phyloP scores from a whole-genome alignment of 768 basidiomycete species.

The Boletus reticuloceps region DNA sequence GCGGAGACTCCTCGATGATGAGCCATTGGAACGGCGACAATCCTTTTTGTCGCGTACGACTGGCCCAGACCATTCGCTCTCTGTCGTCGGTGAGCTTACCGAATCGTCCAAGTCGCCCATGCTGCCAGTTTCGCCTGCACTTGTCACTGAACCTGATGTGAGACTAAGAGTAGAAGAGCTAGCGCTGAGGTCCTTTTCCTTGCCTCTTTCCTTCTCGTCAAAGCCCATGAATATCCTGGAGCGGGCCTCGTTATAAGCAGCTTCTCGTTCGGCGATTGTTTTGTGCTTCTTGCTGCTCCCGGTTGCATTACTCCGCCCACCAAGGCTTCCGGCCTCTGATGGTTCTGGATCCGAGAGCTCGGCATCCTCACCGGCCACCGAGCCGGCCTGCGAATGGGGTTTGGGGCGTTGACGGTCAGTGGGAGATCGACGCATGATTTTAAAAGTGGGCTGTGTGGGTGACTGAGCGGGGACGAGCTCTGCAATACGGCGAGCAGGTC shows the following conservation, averaged over 20 bases:
- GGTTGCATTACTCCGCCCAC: constrained; percentile 63
- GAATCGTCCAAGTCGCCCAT: constrained; percentile 66
- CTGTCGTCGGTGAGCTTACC: constrained; percentile 69
- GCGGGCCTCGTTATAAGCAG: constrained; percentile 85
- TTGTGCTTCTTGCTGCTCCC: constrained; percentile 64
- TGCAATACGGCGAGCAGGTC: constrained; percentile 65
- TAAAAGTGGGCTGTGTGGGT: constrained; percentile 70
- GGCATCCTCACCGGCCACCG: constrained; percentile 70
- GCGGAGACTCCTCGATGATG: constrained; percentile 60
- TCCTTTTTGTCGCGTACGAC: constrained; percentile 57
- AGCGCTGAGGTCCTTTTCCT: constrained; percentile 70
- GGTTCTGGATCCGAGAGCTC: constrained; percentile 78
- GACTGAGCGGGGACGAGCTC: constrained; percentile 79
- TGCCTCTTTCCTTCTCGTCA: constrained; percentile 64
- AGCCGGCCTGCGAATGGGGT: constrained; percentile 69
- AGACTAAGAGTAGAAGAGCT: constrained; percentile 75
- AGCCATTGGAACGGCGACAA: constrained; percentile 49
- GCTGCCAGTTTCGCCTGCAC: constrained; percentile 57
- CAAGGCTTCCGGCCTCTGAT: constrained; percentile 76
- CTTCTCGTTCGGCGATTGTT: constrained; percentile 84
- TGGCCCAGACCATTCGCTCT: constrained; percentile 77
- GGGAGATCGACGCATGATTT: constrained; percentile 77
- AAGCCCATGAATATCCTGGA: constrained; percentile 85
- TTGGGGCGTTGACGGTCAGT: constrained; percentile 54
- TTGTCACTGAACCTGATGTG: constrained; percentile 61